phyloP scores from a whole-genome alignment of 768 basidiomycete genomes.

The Tulasnella sp. region DNA sequence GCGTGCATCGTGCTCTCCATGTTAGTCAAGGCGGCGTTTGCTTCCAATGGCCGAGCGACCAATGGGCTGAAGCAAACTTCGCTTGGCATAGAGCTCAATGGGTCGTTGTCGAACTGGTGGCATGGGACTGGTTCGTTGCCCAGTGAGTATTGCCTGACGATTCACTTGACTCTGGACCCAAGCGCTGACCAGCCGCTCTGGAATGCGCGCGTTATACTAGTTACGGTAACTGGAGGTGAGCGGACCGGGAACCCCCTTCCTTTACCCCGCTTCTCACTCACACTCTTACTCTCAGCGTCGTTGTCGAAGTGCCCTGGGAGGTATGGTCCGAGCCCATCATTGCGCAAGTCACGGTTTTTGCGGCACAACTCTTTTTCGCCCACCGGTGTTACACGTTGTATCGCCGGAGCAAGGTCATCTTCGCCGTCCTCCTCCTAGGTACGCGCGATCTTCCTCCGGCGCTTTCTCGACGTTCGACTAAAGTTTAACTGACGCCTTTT shows the following conservation, averaged over 20 bases:
- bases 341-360: not conserved
- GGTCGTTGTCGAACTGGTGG: not conserved
- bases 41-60: not conserved
- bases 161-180: not conserved
- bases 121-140: not conserved
- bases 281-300: not conserved
- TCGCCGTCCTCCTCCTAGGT: not conserved
- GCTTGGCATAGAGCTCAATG: not conserved
- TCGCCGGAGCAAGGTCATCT: not conserved
- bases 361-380: not conserved
- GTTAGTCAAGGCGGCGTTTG: not conserved
- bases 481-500: not conserved
- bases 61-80: not conserved
- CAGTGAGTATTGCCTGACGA: not conserved
- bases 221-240: not conserved
- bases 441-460: too few species aligned
- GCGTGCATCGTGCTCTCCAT: conserved; percentile 1
- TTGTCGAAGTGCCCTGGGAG: not conserved
- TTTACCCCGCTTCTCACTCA: too few species aligned
- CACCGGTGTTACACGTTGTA: conserved; percentile 10
- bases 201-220: not conserved
- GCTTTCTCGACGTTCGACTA: not conserved
- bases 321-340: not conserved
- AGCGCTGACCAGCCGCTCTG: too few species aligned
- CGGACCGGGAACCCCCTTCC: not conserved